Evolutionary conservation across 2,329 filamentous ascomycete genomes (phyloP).

Genomic region (Aspergillus japonicus): DNA sequence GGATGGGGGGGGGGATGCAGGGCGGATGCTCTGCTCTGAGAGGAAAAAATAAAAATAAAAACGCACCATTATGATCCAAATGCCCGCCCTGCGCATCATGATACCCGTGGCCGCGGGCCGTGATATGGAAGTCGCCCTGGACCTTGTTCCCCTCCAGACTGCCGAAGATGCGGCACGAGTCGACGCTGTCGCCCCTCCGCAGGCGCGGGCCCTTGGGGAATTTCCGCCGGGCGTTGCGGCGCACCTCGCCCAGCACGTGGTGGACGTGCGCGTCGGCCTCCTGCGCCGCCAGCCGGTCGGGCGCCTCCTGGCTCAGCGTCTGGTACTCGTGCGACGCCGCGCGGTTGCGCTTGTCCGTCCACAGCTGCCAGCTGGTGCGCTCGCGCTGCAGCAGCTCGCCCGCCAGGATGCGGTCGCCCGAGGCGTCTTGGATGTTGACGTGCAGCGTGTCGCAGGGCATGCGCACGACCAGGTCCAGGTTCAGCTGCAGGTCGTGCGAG

Average conservation of each 20-base stretch:
- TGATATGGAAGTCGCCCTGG: slow-evolving; percentile 97
- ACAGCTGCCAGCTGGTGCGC: slow-evolving; percentile 75
- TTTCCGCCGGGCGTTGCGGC: slow-evolving; percentile 63
- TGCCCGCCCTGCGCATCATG: slow-evolving; percentile 69
- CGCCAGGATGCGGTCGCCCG: slow-evolving; percentile 87
- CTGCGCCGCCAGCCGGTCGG: slow-evolving; percentile 46
- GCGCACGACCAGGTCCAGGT: slow-evolving; percentile 85
- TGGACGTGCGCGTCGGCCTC: slow-evolving; percentile 80
- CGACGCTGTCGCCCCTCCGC: slow-evolving; percentile 53
- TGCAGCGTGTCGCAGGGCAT: slow-evolving; percentile 90
- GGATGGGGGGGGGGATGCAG: too few species aligned
- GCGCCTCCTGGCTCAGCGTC: slow-evolving; percentile 62
- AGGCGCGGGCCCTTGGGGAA: slow-evolving; percentile 73
- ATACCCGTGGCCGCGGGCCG: slow-evolving; percentile 93
- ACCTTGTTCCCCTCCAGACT: slow-evolving; percentile 93
- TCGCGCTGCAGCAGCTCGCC: slow-evolving; percentile 71
- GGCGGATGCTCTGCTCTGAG: too few species aligned
- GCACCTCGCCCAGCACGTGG: slow-evolving; percentile 77
- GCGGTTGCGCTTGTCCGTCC: slow-evolving; percentile 68
- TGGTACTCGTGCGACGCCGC: slow-evolving; percentile 55
- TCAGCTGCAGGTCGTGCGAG: slow-evolving; percentile 84
- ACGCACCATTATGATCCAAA: slow-evolving; percentile 75
- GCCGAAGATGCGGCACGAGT: slow-evolving; percentile 87
- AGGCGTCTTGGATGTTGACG: slow-evolving; percentile 94
- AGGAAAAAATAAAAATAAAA: too few species aligned